Conservation (phyloP, 1,284 basidiomycete genomes). For the Polyporus tsugae region DNA sequence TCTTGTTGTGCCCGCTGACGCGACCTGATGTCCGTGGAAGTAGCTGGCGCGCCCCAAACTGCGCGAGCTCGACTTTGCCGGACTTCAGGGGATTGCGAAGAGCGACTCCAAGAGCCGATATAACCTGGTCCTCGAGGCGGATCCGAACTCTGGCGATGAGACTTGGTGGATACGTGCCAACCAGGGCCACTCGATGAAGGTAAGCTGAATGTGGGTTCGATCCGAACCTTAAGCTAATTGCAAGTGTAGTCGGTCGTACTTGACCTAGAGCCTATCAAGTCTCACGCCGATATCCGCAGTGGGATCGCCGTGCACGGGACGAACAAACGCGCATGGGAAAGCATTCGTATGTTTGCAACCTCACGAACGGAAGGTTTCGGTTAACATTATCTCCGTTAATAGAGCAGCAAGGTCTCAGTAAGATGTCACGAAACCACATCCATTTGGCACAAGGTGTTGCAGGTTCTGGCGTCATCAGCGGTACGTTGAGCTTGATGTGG, state of each 20-base stretch:
- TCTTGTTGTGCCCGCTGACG: neutral
- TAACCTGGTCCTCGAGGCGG: slow-evolving; percentile 68
- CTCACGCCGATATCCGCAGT: slow-evolving; percentile 66
- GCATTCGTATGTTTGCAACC: slow-evolving; percentile 63
- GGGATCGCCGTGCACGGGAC: slow-evolving; percentile 83
- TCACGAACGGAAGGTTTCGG: slow-evolving; percentile 9
- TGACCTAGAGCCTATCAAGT: slow-evolving; percentile 70
- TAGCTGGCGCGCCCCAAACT: slow-evolving; percentile 42
- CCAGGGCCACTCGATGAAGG: slow-evolving; percentile 92
- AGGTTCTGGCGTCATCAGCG: slow-evolving; percentile 74
- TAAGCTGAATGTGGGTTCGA: slow-evolving; percentile 34
- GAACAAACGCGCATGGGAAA: slow-evolving; percentile 68
- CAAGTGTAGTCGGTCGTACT: slow-evolving; percentile 65
- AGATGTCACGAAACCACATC: slow-evolving; percentile 88
- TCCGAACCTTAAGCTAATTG: neutral
- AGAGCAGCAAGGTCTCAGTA: slow-evolving; percentile 80
- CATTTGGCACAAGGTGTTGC: slow-evolving; percentile 83
- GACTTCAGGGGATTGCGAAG: slow-evolving; percentile 76
- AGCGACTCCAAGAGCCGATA: slow-evolving; percentile 84
- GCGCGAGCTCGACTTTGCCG: slow-evolving; percentile 52
- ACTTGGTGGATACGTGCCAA: slow-evolving; percentile 92
- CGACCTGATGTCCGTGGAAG: slow-evolving; percentile 25
- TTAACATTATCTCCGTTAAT: slow-evolving; percentile 11
- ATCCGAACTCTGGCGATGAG: slow-evolving; percentile 45
- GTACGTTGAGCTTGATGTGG: slow-evolving; percentile 50